Conservation (phyloP, 352 stramenopile genomes). For the Peronosclerospora sorghi region DNA sequence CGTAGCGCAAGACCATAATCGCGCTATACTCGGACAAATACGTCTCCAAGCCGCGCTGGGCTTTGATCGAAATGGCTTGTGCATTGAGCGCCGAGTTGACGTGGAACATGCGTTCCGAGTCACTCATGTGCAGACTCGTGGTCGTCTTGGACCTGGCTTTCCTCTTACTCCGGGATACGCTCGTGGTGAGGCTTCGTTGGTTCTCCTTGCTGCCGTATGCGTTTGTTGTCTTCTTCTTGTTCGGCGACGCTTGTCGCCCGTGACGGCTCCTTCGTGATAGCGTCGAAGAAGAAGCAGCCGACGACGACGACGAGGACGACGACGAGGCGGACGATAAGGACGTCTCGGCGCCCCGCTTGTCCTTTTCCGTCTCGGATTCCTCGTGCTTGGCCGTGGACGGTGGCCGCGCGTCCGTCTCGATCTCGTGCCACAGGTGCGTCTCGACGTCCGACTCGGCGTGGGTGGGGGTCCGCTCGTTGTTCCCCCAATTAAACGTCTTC, state of each 20-base stretch:
- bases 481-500: constrained; percentile 23
- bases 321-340: not conserved
- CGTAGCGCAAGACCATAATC: constrained; percentile 73
- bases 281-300: too few relatives aligned
- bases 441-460: constrained; percentile 7
- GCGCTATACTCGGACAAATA: constrained; percentile 63
- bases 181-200: too few relatives aligned
- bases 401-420: too few relatives aligned
- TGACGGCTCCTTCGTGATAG: too few relatives aligned
- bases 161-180: constrained; percentile 16
- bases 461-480: constrained; percentile 5
- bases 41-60: constrained; percentile 56
- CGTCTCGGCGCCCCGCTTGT: constrained; percentile 8
- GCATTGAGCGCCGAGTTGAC: constrained; percentile 50
- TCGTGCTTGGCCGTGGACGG: too few relatives aligned
- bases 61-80: constrained; percentile 55
- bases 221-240: too few relatives aligned
- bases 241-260: too few relatives aligned
- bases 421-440: constrained; percentile 10
- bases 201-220: too few relatives aligned
- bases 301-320: constrained; percentile 16
- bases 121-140: constrained; percentile 28
- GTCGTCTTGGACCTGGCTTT: constrained; percentile 29
- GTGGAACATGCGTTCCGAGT: constrained; percentile 42
- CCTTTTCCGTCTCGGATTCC: constrained; percentile 16